Evolutionary conservation across 2,329 filamentous ascomycete species (phyloP), one percentile per base, ranked within the genome.

Genomic region (Sporothrix pseudoabietina): DNA sequence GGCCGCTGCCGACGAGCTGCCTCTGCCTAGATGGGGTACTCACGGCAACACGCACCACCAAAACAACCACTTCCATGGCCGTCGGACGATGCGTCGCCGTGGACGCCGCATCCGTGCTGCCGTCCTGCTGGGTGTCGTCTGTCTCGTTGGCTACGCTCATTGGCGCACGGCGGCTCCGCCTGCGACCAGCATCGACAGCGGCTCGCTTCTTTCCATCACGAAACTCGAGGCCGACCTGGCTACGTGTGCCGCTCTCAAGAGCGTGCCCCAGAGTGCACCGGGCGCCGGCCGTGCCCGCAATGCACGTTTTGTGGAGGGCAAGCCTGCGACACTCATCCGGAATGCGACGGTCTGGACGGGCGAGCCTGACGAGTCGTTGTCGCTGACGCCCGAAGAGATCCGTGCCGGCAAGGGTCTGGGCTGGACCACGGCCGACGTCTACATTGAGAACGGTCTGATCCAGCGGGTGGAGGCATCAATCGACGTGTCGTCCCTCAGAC

Each of bases 271-370:
- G 68, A 87, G 90, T 75, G 87, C 88, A 0, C 83, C 83, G 49
- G 88, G 88, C 26, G 78, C 82, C 4, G 87, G 87, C 3, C 87
- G 90, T 26, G 83, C 87, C 44, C 84, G 84, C 76, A 92, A 89
- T 78, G 88, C 88, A 26, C 85, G 90, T 66, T 90, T 87, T 77
- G 79, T 90, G 59, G 83, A 87, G 3, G 88, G 88, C 70, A 84
- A 86, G 71, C 86, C 85, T 75, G 86, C 90, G 0, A 88, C 88
- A 0, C 83, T 92, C 55, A 90, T 92, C 76, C 87, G 85, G 75
- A 92, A 92, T 78, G 90, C 90, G 4, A 89, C 87, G 0, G 84
- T 92, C 26, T 92, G 90, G 90, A 83, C 87, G 3, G 90, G 90
- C 47, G 89, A 91, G 80, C 87, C 90, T 16, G 69, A 72, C 22